Base-by-base conservation (phyloP, 352 stramenopile genomes). In the Paralagenidium karlingii region DNA sequence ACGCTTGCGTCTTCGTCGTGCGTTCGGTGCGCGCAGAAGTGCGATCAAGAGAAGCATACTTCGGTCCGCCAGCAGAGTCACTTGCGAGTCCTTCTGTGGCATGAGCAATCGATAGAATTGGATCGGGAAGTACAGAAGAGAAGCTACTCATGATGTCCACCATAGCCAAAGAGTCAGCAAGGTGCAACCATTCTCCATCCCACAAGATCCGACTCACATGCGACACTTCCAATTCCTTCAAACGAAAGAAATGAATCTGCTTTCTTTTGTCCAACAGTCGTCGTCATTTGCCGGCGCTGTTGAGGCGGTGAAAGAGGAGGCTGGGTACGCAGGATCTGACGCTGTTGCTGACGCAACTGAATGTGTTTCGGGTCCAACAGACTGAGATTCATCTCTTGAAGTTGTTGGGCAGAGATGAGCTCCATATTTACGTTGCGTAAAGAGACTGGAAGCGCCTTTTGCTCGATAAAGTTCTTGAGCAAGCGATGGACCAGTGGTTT, bases 91-190 rank as follows among this genome's bases (percentile, higher is more conserved):
- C 20, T 48, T 53, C n/a, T n/a, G n/a, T 16, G 60, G 43, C 6
- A 82, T 68, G 25, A 87, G 84, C 41, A 76, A 85, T n/a, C 62
- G 50, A 29, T 78, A 64, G 38, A 84, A 80, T 30, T 36, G 77
- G 47, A 63, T 51, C 12, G 69, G 70, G 20, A 82, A 75, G 5
- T 59, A 60, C 37, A 84, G 78, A 27, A 84, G 74, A 15, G 63
- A 71, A 22, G 57, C 68, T 84, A 26, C 12, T 2, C 22, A 16
- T n/a, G n/a, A 31, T 8, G 8, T 10, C 18, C 24, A 21, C 1
- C 4, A 43, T 16, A 11, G 9, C 29, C 43, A 13, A 51, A 1
- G 18, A 24, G 28, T 34, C 8, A 30, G 21, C 30, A 38, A 36
- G 5, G n/a, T n/a, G n/a, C n/a, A n/a, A n/a, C n/a, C n/a, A n/a